A percentile compares a stretch with the other conserved stretches of the same genome.
phyloP scores from a whole-genome alignment of 2,329 filamentous ascomycete genomes.

The Neofusicoccum parvum region DNA sequence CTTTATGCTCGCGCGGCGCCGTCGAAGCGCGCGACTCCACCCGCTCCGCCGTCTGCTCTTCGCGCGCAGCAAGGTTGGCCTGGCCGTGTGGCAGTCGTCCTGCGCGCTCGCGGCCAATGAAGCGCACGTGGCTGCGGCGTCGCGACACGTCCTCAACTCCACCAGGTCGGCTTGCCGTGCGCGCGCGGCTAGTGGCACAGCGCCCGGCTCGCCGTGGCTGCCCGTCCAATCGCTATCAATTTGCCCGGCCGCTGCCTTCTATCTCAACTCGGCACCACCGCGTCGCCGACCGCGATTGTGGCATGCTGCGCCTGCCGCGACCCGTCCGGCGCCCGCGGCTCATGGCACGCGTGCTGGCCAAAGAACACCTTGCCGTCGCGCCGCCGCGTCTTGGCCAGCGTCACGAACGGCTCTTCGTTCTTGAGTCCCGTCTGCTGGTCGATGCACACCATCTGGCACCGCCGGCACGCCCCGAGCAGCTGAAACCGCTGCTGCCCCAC shows the following conservation, averaged over 20 bases:
- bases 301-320: conserved; percentile 35
- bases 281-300: conserved; percentile 42
- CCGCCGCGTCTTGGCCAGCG: conserved; percentile 81
- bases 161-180: neutral
- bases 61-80: too few species aligned
- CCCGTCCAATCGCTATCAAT: conserved; percentile 12
- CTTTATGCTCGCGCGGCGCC: neutral
- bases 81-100: neutral
- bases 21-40: conserved; percentile 6
- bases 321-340: conserved; percentile 30
- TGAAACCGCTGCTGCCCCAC: conserved; percentile 69
- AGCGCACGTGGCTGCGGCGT: conserved; percentile 11
- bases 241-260: neutral
- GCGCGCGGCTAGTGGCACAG: neutral
- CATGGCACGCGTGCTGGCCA: conserved; percentile 69
- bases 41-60: neutral
- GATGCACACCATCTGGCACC: conserved; percentile 96
- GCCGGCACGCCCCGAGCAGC: conserved; percentile 78
- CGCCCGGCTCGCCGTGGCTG: neutral
- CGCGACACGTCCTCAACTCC: conserved; percentile 1
- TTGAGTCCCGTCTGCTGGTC: conserved; percentile 75
- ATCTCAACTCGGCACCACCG: conserved; percentile 24
- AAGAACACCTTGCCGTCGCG: conserved; percentile 86
- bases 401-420: conserved; percentile 84
- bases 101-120: neutral